phyloP scores from a whole-genome alignment of 306 rosid genomes.

The Prunus mira region DNA sequence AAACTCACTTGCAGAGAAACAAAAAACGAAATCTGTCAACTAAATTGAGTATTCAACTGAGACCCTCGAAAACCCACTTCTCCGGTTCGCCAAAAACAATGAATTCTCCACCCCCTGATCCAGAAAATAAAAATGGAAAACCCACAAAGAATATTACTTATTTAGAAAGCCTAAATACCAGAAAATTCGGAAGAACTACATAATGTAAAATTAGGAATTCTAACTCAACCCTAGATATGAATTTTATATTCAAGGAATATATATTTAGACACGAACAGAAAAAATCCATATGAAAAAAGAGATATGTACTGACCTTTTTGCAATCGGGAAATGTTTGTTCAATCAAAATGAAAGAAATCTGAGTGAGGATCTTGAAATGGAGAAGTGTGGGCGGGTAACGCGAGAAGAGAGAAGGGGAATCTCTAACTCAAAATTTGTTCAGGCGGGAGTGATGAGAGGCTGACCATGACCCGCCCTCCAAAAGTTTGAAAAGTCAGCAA shows the following conservation, averaged over 20 bases:
- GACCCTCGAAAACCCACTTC: conserved; percentile 7
- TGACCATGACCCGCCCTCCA: background rate
- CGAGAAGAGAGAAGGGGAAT: background rate
- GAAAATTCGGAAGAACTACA: background rate
- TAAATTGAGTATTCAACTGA: conserved; percentile 1
- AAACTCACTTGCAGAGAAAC: conserved; percentile 3
- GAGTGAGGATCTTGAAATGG: background rate
- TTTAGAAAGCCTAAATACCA: background rate
- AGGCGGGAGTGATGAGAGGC: background rate
- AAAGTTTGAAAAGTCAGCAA: background rate
- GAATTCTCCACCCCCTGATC: background rate
- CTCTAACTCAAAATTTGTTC: background rate
- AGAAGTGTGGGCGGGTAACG: background rate
- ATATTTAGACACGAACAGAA: background rate
- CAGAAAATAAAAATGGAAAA: background rate
- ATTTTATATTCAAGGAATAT: background rate
- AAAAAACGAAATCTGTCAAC: background rate
- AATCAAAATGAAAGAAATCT: background rate
- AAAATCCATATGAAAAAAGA: background rate
- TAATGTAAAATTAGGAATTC: background rate
- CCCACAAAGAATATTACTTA: background rate
- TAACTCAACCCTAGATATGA: background rate
- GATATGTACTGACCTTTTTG: background rate
- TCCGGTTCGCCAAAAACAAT: background rate
- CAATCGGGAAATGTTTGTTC: background rate